phyloP scores from a whole-genome alignment of 768 basidiomycete genomes.

The Rhodotorula paludigena region DNA sequence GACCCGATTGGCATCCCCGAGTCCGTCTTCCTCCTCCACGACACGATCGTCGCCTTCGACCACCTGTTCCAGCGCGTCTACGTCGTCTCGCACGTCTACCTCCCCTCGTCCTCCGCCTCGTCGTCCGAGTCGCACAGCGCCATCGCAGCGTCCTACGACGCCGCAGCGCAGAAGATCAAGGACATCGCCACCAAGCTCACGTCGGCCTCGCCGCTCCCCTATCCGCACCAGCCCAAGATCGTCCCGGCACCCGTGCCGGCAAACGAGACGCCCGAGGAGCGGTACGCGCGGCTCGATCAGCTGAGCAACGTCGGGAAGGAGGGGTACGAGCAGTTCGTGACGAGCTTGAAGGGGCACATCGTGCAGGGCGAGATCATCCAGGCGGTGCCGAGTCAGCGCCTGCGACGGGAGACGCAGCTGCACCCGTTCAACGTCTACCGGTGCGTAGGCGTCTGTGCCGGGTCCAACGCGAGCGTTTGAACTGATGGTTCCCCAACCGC shows the following conservation, averaged over 20 bases:
- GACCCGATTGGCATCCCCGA: conserved; percentile 87
- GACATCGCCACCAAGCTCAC: conserved; percentile 28
- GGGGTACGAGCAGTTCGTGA: conserved; percentile 88
- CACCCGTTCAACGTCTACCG: conserved; percentile 98
- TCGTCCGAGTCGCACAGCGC: conserved; percentile 48
- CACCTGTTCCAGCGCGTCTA: conserved; percentile 93
- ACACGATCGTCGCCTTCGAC: conserved; percentile 92
- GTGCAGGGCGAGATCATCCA: conserved; percentile 97
- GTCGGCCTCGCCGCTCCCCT: conserved; percentile 41
- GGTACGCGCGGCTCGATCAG: conserved; percentile 1
- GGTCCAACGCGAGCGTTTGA: no score
- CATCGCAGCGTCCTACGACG: conserved; percentile 18
- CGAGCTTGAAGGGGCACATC: conserved; percentile 86
- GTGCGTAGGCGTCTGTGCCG: conserved; percentile 15
- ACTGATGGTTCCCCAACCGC: no score
- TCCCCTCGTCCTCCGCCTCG: conserved; percentile 53
- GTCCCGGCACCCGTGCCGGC: conserved; percentile 52
- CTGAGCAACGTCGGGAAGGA: conserved; percentile 87
- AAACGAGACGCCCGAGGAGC: conserved; percentile 1
- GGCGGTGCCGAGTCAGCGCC: conserved; percentile 90
- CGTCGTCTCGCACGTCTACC: conserved; percentile 91
- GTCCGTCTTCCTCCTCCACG: conserved; percentile 91
- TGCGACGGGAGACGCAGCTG: conserved; percentile 74
- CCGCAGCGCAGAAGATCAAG: conserved; percentile 29
- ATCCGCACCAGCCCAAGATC: conserved; percentile 51